A percentile compares a stretch with the other conserved stretches of the same genome.
Conservation (phyloP, 345 rosid genomes). For the Odontarrhena argentea region DNA sequence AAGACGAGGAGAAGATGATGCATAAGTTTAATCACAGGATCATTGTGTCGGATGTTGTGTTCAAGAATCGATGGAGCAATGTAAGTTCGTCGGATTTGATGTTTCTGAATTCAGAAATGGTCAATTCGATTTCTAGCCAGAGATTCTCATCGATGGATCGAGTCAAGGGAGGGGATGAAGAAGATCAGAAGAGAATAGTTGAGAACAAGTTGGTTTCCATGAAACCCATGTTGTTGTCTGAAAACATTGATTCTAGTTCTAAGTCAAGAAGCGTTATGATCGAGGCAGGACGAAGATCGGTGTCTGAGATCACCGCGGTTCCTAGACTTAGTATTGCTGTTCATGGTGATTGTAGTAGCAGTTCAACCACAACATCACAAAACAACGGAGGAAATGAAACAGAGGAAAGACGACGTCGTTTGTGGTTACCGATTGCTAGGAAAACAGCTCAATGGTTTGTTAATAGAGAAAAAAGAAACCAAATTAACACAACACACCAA, state of each 20-base stretch:
- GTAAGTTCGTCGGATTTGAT: conserved; percentile 81
- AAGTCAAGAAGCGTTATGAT: conserved; percentile 39
- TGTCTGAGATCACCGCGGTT: conserved; percentile 74
- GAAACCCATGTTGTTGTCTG: conserved; percentile 37
- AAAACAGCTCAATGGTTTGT: conserved; percentile 81
- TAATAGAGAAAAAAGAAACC: conserved; percentile 56
- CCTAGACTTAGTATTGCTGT: conserved; percentile 50
- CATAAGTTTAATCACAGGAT: conserved; percentile 75
- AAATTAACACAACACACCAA: conserved; percentile 35
- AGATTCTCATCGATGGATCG: conserved; percentile 47
- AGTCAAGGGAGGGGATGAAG: conserved; percentile 30
- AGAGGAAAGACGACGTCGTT: conserved; percentile 54
- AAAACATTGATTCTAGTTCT: conserved; percentile 31
- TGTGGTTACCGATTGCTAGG: conserved; percentile 80
- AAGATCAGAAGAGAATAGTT: conserved; percentile 54
- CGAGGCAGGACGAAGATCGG: conserved; percentile 57
- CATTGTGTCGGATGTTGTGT: conserved; percentile 66
- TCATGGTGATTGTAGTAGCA: conserved; percentile 32
- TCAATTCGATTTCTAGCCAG: conserved; percentile 53
- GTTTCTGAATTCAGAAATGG: conserved; percentile 75
- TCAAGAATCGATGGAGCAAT: conserved; percentile 85
- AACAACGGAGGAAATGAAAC: conserved; percentile 33
- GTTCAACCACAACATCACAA: conserved; percentile 34
- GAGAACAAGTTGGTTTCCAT: conserved; percentile 49
- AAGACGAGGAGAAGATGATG: conserved; percentile 38